Evolutionary conservation across 1,284 basidiomycete species (phyloP), one percentile per base, ranked within the genome.

Genomic region (Vanrija sp.): DNA sequence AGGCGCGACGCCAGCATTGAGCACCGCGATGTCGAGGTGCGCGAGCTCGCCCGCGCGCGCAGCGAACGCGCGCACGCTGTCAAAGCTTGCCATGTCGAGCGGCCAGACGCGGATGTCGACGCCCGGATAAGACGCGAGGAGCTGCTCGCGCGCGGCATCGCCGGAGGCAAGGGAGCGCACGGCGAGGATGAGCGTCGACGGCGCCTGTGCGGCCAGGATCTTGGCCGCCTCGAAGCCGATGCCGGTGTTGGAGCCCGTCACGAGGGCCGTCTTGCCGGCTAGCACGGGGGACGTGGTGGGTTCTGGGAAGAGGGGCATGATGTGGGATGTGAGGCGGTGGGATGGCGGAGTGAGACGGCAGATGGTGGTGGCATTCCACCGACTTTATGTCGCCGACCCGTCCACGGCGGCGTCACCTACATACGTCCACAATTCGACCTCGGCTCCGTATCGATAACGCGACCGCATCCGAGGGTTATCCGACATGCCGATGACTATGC

Each of bases 171-270:
- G n/a, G 25, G 49, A 42, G 23, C 65, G 51, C 15, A 61, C 57
- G 16, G 62, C 59, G 16, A 65, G 55, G 39, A 68, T 62, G 16
- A 63, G 51, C 25, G 52, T 52, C 8, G 52, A 42, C 3, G 65
- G 63, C 23, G 48, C 34, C 12, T 49, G 52, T 0, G 43, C 21
- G 3, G 60, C 57, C 3, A 67, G 45, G 1, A 48, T 49, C 15
- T 54, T 42, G 34, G 58, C 55, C 3, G 58, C 57, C 49, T 64
- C 58, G 19, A 58, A 40, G n/a, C 66, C 66, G 45, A 67, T 58
- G 15, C 66, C 66, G n/a, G 49, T 52, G 42, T 60, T 66, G 5
- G 63, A 52, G 16, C 65, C 65, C 14, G 65, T 66, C 38, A 66
- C 46, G 38, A 66, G 53, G 3, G 62, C 57, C 7, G 47, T 54